Base-by-base conservation (phyloP, 441 rosid species). In the Erysimum pusillum region DNA sequence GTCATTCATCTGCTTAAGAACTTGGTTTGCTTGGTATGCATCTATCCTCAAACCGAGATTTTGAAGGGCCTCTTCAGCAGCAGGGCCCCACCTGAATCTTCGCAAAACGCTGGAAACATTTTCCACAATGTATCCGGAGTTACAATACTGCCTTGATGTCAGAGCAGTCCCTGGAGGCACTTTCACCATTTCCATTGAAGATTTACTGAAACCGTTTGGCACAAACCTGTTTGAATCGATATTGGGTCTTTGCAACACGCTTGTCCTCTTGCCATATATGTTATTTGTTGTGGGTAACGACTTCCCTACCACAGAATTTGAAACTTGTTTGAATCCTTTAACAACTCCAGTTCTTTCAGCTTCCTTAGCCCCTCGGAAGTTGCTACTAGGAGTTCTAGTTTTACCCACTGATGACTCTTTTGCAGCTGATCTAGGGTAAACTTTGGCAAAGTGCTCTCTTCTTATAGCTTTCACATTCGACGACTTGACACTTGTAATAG, bases 21-120 rank as follows among this genome's bases (percentile, higher is more conserved):
- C 87, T 85, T 95, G 98, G 86, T 92, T 95, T 9, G 98, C 98
- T 83, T 91, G 99, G 83, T 90, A 92, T 41, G 94, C 89, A 83
- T 91, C 92, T 78, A 95, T 76, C 44, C 76, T 53, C 67, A 73
- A 77, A 74, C 85, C 87, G 13, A 85, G 80, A 61, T 80, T 85
- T 31, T 71, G 77, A 81, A 95, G 94, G 35, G 94, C 91, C 76
- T 84, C 88, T 87, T 91, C 92, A 2, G 90, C 87, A 5, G 89
- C 86, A 75, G 91, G 83, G 32, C 96, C 90, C 97, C 99, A 95
- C 65, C 84, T 87, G 69, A 81, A 64, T 65, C 82, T 84, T 75
- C 74, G 84, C 75, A 95, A 58, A 76, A 91, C 85, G 51, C 60
- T 78, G 48, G 89, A 90, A 76, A 89, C 92, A 42, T 77, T 86